Conservation (phyloP, 2,329 filamentous ascomycete species). For the Coccinonectria pachysandricola region DNA sequence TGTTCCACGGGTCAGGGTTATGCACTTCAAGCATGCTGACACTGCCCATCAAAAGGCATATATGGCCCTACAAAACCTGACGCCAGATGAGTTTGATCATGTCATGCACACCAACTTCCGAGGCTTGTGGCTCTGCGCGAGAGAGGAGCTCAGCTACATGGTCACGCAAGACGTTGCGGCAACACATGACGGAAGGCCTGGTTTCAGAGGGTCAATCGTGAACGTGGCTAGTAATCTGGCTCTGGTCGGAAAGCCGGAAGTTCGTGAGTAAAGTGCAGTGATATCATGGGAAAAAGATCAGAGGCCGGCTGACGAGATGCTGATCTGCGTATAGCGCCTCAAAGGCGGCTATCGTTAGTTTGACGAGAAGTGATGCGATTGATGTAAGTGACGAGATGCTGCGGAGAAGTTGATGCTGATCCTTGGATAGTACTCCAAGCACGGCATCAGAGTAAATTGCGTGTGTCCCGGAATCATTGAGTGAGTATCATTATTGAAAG, state of each 20-base stretch:
- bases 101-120: slow-evolving; percentile 33
- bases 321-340: slow-evolving; percentile 31
- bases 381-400: slow-evolving; percentile 20
- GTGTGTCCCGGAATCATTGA: slow-evolving; percentile 37
- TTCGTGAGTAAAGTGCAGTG: slow-evolving; percentile 22
- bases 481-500: slow-evolving; percentile 9
- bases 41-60: too few relatives aligned
- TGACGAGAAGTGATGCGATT: slow-evolving; percentile 38
- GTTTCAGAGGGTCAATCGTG: slow-evolving; percentile 30
- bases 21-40: too few relatives aligned
- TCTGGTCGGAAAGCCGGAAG: slow-evolving; percentile 30
- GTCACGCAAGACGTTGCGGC: slow-evolving; percentile 28
- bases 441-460: slow-evolving; percentile 35
- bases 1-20: neutral
- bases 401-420: too few relatives aligned
- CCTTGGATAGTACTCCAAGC: slow-evolving; percentile 27
- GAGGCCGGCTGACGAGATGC: neutral
- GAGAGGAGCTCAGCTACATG: slow-evolving; percentile 33
- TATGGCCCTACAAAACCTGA: slow-evolving; percentile 25
- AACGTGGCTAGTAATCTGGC: slow-evolving; percentile 35
- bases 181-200: slow-evolving; percentile 32
- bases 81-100: slow-evolving; percentile 29
- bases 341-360: slow-evolving; percentile 32
- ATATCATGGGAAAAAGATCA: slow-evolving; percentile 11
- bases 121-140: slow-evolving; percentile 33